These are phyloP conservation scores for Suillus weaverae DNA, from an alignment of 768 basidiomycete genomes.

Conservation along the genomic window DNA sequence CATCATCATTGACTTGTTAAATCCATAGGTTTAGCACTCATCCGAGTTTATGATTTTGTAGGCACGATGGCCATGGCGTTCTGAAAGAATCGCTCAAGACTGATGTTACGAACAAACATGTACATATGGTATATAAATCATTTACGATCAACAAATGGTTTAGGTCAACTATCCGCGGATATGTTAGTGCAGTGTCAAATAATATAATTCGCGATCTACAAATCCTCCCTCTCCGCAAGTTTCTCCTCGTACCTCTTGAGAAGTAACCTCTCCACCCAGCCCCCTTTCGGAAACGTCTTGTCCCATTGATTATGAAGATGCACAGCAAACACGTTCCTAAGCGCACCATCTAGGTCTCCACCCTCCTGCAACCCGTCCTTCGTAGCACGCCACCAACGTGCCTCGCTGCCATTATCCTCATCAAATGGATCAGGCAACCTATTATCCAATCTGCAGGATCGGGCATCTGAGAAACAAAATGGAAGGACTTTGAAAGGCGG, in stretches of 20 bases:
- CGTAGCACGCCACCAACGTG: slow-evolving; percentile 7
- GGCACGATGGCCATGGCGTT: neutral
- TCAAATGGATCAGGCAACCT: slow-evolving; percentile 89
- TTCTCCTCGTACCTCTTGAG: slow-evolving; percentile 57
- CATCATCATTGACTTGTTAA: too few species aligned
- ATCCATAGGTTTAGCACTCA: neutral
- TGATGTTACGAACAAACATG: neutral
- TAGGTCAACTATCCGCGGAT: neutral
- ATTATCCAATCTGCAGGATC: slow-evolving; percentile 90
- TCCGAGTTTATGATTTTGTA: neutral
- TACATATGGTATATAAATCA: neutral
- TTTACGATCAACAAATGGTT: neutral
- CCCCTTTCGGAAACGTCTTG: slow-evolving; percentile 73
- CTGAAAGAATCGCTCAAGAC: neutral
- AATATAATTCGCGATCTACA: neutral
- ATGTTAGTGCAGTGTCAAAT: neutral
- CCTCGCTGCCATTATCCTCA: neutral
- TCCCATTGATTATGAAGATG: slow-evolving; percentile 97
- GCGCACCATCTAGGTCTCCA: slow-evolving; percentile 58
- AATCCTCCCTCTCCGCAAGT: neutral
- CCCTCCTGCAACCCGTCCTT: slow-evolving; percentile 53
- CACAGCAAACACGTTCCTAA: slow-evolving; percentile 79
- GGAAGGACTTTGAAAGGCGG: slow-evolving; percentile 92
- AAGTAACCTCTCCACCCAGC: slow-evolving; percentile 86
- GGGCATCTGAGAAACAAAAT: slow-evolving; percentile 92